phyloP scores from a whole-genome alignment of 495 filamentous ascomycete genomes.

The Rhizodiscina lignyota region DNA sequence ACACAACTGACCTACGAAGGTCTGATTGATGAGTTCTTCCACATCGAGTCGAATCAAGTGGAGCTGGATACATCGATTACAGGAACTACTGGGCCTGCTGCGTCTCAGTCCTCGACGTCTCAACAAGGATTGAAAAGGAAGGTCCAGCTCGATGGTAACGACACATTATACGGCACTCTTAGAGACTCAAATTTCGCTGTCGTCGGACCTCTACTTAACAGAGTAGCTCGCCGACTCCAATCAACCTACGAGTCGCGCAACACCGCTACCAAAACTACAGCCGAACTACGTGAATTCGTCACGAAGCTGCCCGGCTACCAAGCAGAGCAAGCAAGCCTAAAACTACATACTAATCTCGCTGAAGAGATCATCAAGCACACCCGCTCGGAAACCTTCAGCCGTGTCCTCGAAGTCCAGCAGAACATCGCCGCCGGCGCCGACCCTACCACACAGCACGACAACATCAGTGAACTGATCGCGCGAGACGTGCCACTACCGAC shows the following conservation, averaged over 20 bases:
- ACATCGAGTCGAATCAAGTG: conserved; percentile 72
- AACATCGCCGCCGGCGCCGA: conserved; percentile 87
- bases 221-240: conserved; percentile 74
- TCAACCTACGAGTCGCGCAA: conserved; percentile 83
- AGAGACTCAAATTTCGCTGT: conserved; percentile 92
- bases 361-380: conserved; percentile 94
- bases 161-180: conserved; percentile 76
- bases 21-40: conserved; percentile 84
- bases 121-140: conserved; percentile 62
- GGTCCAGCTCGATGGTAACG: conserved; percentile 74
- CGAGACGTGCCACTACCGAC: conserved; percentile 62
- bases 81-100: conserved; percentile 43
- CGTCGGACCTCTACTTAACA: conserved; percentile 75
- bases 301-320: conserved; percentile 82
- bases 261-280: conserved; percentile 57
- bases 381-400: conserved; percentile 69
- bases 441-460: conserved; percentile 71
- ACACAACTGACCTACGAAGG: conserved; percentile 97
- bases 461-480: conserved; percentile 83
- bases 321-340: conserved; percentile 79
- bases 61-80: conserved; percentile 89
- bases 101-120: conserved; percentile 34
- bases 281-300: conserved; percentile 86
- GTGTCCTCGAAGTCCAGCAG: conserved; percentile 83
- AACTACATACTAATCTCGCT: conserved; percentile 77